These are phyloP conservation scores for Fusarium chuoi DNA, from an alignment of 2,329 filamentous ascomycete genomes.

Conservation along the genomic window DNA sequence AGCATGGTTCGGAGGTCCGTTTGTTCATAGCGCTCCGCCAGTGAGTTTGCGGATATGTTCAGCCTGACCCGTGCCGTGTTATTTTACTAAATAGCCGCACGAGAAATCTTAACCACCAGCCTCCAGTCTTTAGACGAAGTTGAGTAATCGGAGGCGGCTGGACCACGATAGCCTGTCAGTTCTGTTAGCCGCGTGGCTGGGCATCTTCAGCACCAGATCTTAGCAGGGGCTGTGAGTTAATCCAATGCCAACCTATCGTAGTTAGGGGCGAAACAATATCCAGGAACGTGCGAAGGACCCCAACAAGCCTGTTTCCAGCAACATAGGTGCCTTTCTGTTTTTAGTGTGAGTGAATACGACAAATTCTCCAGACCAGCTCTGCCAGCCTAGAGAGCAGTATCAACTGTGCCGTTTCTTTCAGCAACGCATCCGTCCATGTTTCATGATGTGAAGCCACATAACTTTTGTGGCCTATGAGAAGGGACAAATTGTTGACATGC, in stretches of 20 bases:
- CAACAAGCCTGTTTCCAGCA: constrained; percentile 25
- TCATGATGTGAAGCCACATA: constrained; percentile 27
- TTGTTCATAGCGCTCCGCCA: constrained; percentile 10
- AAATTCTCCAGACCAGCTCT: neutral
- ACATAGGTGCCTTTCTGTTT: constrained; percentile 22
- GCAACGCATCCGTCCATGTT: constrained; percentile 14
- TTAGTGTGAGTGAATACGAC: constrained; percentile 20
- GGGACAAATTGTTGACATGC: neutral
- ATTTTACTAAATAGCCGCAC: constrained; percentile 21
- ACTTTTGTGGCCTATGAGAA: neutral
- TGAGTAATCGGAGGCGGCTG: constrained; percentile 14
- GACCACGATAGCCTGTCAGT: constrained; percentile 6
- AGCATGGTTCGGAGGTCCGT: neutral
- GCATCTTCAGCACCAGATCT: constrained; percentile 9
- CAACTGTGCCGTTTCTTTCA: neutral
- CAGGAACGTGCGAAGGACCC: constrained; percentile 24
- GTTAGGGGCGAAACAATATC: constrained; percentile 14
- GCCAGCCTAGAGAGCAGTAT: constrained; percentile 8
- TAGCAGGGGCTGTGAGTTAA: neutral
- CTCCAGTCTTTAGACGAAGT: neutral
- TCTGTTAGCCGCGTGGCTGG: constrained; percentile 27
- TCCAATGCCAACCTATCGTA: constrained; percentile 9
- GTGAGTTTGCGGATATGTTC: constrained; percentile 22
- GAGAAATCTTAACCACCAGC: constrained; percentile 20
- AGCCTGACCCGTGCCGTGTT: constrained; percentile 13